Evolutionary conservation across 2,329 filamentous ascomycete species (phyloP).

Genomic region (Fusarium pseudograminearum): DNA sequence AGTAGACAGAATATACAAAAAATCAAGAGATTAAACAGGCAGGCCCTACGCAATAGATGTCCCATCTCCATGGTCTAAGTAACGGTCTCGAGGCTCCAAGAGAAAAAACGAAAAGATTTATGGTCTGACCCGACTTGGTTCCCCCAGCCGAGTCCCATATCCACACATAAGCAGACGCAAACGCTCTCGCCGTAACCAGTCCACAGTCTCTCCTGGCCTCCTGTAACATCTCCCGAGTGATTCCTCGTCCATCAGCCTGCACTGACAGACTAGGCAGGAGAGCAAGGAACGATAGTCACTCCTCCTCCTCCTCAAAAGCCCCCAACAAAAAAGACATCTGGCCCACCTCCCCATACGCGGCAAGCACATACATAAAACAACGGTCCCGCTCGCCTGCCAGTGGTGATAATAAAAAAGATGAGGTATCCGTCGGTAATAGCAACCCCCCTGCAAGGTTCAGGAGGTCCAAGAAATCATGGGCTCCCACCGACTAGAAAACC

Average conservation of each 20-base stretch:
- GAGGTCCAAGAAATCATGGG: slow-evolving; percentile 37
- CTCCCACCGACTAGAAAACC: slow-evolving; percentile 42
- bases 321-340: slow-evolving; percentile 49
- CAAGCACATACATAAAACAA: slow-evolving; percentile 54
- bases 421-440: slow-evolving; percentile 44
- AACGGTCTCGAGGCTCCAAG: slow-evolving; percentile 52
- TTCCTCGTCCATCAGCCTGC: slow-evolving; percentile 49
- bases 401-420: slow-evolving; percentile 49
- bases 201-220: slow-evolving; percentile 35
- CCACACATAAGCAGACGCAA: slow-evolving; percentile 45
- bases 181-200: slow-evolving; percentile 41
- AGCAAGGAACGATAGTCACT: slow-evolving; percentile 44
- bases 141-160: slow-evolving; percentile 43
- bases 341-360: slow-evolving; percentile 49
- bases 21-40: slow-evolving; percentile 51
- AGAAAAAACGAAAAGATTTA: slow-evolving; percentile 63
- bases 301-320: slow-evolving; percentile 45
- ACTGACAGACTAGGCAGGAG: slow-evolving; percentile 45
- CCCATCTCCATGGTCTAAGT: slow-evolving; percentile 55
- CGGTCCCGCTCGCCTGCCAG: slow-evolving; percentile 51
- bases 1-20: slow-evolving; percentile 35
- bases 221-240: slow-evolving; percentile 40
- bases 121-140: slow-evolving; percentile 56
- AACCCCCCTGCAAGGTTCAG: slow-evolving; percentile 35
- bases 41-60: slow-evolving; percentile 51